Conservation (phyloP, 768 basidiomycete genomes). For the Pulveroboletus sp. region DNA sequence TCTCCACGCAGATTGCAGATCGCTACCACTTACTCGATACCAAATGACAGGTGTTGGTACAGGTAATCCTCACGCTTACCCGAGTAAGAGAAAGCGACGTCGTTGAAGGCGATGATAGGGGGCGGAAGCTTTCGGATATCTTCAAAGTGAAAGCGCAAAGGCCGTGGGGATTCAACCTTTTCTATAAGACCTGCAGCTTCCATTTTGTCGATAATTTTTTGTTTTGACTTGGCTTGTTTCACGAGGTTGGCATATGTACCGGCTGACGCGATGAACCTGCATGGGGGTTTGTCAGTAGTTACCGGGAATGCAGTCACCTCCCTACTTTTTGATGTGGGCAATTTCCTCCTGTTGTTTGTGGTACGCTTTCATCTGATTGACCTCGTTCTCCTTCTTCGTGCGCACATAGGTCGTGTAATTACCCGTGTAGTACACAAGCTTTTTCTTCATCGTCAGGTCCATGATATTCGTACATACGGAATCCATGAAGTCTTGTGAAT, state of each 20-base stretch:
- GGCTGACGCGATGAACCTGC: conserved; percentile 95
- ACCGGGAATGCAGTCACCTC: not conserved
- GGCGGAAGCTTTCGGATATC: conserved; percentile 91
- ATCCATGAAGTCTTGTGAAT: conserved; percentile 99
- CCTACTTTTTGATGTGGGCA: conserved; percentile 93
- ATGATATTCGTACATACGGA: conserved; percentile 96
- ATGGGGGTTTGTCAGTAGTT: conserved; percentile 3
- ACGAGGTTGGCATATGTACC: conserved; percentile 99
- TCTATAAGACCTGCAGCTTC: conserved; percentile 97
- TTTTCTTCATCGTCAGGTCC: conserved; percentile 91
- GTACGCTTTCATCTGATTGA: conserved; percentile 99
- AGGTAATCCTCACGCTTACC: conserved; percentile 85
- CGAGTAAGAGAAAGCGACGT: conserved; percentile 94
- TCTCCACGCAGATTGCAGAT: conserved; percentile 1
- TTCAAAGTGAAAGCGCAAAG: conserved; percentile 92
- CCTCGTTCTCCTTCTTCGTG: conserved; percentile 95
- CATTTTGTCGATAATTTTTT: conserved; percentile 99
- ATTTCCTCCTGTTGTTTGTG: conserved; percentile 98
- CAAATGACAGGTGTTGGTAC: conserved; percentile 87
- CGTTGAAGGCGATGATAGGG: conserved; percentile 94
- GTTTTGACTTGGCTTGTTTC: conserved; percentile 98
- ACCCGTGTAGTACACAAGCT: conserved; percentile 89
- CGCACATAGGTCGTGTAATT: conserved; percentile 98
- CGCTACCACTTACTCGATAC: conserved; percentile 77
- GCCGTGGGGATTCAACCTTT: conserved; percentile 71